Base-by-base conservation (phyloP, 495 filamentous ascomycete species). In the Talaromyces ruber region DNA sequence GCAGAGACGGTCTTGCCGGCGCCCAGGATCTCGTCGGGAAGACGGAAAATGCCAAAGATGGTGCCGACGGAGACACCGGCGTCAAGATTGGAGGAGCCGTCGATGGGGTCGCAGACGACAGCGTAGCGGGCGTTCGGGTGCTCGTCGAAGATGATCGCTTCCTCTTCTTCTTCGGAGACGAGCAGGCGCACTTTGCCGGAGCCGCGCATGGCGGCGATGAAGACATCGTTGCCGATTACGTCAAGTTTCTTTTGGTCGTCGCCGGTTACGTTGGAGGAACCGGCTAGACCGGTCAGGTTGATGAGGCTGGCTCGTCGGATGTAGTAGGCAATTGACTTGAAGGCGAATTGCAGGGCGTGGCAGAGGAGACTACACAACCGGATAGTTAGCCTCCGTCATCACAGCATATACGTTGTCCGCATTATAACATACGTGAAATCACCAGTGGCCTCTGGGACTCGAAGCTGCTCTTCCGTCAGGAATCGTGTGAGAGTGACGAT, bases 231-330 rank as follows among this genome's bases (percentile, higher is more conserved):
- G 71, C 92, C 91, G 70, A 98, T 98, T 34, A 98, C 94, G 73
- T 98, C 94, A 39, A 98, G 89, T 78, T 98, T 98, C 86, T 98
- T 98, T 73, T 98, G 94, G 72, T 97, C 95, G 74, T 98, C 94
- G 45, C 94, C 94, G 3, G 94, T 98, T 25, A 83, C 89, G 77
- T 98, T 98, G 64, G 92, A 89, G 64, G 92, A 95, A 30, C 94
- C 94, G 37, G 94, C 94, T 25, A 98, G 86, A 52, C 94, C 94
- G 37, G 91, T 92, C 47, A 98, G 84, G 80, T 97, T 97, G 75
- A 97, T 96, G 55, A 98, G 80, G n/a, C 92, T 93, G 28, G 94
- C 93, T 72, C 94, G 86, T 68, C 94, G 92, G 77, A 98, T 98
- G 81, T 97, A 98, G 84, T 98, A 96, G 66, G 94, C 93, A 75